A percentile compares a stretch with the other conserved stretches of the same genome.
Evolutionary conservation across 1,284 basidiomycete species (phyloP).

Genomic region (Stereum hirsutum): DNA sequence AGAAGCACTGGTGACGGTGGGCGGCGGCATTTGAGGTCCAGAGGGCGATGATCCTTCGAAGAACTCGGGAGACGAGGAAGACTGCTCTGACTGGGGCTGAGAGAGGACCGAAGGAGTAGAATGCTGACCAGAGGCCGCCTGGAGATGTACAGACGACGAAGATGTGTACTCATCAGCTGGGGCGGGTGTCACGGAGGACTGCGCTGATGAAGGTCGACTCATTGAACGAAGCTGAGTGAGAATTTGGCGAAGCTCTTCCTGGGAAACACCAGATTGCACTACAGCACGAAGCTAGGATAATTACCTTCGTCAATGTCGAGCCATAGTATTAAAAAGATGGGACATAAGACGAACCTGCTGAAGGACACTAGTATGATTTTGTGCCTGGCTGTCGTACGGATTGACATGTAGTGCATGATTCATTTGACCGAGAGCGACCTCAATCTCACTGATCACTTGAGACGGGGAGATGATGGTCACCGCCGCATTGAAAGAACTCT

Average conservation of each 20-base stretch:
- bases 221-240: conserved; percentile 67
- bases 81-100: background rate
- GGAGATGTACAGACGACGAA: conserved; percentile 11
- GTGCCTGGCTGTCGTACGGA: conserved; percentile 53
- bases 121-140: conserved; percentile 12
- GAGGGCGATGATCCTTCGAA: conserved; percentile 13
- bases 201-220: conserved; percentile 32
- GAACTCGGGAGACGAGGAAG: conserved; percentile 1
- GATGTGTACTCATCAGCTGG: conserved; percentile 13
- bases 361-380: conserved; percentile 62
- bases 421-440: conserved; percentile 70
- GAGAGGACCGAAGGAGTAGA: conserved; percentile 6
- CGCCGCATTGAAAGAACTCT: conserved; percentile 5
- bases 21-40: conserved; percentile 17
- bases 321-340: too few relatives aligned
- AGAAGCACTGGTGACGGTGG: conserved; percentile 13
- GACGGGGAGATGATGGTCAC: conserved; percentile 48
- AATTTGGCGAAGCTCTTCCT: conserved; percentile 75
- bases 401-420: conserved; percentile 58
- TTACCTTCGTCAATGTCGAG: too few relatives aligned
- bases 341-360: conserved; percentile 64
- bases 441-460: conserved; percentile 74
- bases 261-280: conserved; percentile 74
- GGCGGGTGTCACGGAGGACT: conserved; percentile 8
- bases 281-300: too few relatives aligned